Percentiles rank a stretch among this genome's conserved stretches.
Conservation (phyloP, 257 asterid species). For the Ilex asprella region DNA sequence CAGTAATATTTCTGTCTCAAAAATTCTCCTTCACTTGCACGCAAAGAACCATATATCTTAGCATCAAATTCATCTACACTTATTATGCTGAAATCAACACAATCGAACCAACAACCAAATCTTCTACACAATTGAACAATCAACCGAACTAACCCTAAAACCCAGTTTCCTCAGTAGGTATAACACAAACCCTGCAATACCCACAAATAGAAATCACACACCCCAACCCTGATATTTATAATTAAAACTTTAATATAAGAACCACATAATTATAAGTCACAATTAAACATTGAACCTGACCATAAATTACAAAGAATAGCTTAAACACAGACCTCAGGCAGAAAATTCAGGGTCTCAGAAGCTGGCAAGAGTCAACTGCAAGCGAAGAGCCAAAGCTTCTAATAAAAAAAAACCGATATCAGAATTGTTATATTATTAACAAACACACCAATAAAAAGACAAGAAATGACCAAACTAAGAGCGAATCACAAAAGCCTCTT, state of each 20-base stretch:
- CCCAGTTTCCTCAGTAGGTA: background rate
- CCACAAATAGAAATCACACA: background rate
- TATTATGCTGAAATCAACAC: background rate
- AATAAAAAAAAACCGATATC: too few species aligned
- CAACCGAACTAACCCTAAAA: background rate
- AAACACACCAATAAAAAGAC: too few species aligned
- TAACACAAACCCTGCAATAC: background rate
- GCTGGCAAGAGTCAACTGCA: too few species aligned
- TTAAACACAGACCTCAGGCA: too few species aligned
- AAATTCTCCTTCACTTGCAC: constrained; percentile 16
- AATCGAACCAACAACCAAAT: background rate
- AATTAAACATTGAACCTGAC: too few species aligned
- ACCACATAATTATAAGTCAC: too few species aligned
- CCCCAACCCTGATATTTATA: background rate
- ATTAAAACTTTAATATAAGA: too few species aligned
- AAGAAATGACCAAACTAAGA: too few species aligned
- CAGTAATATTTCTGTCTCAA: constrained; percentile 6
- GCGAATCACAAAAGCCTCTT: background rate
- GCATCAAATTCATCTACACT: constrained; percentile 15
- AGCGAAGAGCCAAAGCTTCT: too few species aligned
- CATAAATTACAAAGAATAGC: too few species aligned
- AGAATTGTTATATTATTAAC: too few species aligned
- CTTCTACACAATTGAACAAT: background rate
- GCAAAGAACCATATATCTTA: constrained; percentile 15
- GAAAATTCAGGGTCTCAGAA: too few species aligned